These are phyloP conservation scores for Pseudogymnoascus sp. DNA, from an alignment of 2,329 filamentous ascomycete species.

Conservation along the genomic window DNA sequence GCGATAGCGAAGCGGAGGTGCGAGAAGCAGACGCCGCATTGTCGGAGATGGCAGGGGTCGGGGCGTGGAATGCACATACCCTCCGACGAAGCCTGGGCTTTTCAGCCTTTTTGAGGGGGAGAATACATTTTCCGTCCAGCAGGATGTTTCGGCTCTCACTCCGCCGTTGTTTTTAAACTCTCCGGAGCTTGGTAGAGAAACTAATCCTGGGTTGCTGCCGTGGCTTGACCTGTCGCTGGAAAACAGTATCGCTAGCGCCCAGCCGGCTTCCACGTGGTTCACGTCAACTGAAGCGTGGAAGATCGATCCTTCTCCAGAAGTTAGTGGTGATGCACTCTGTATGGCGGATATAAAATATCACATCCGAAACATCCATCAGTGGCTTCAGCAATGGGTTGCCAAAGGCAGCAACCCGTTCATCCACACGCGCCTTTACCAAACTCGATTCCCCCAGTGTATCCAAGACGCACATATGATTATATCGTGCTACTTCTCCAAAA, in stretches of 20 bases:
- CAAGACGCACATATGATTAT: conserved; percentile 26
- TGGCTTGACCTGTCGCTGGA: background rate
- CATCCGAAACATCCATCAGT: conserved; percentile 18
- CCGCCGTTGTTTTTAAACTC: background rate
- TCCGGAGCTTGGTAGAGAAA: background rate
- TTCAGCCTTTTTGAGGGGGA: conserved; percentile 1
- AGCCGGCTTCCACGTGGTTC: conserved; percentile 10
- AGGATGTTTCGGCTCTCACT: background rate
- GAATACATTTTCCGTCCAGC: background rate
- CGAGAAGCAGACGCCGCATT: conserved; percentile 13
- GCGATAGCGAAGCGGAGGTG: conserved; percentile 14
- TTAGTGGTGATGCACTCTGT: background rate
- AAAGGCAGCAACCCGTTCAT: conserved; percentile 24
- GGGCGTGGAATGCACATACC: conserved; percentile 13
- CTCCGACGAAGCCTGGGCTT: conserved; percentile 7
- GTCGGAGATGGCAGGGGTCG: conserved; percentile 11
- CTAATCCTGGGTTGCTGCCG: background rate
- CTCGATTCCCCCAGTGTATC: conserved; percentile 20
- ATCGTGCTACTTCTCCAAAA: conserved; percentile 22
- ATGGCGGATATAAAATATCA: conserved; percentile 21
- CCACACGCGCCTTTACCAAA: conserved; percentile 23
- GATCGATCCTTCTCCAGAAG: conserved; percentile 10
- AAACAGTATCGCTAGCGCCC: background rate
- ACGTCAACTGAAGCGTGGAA: conserved; percentile 15
- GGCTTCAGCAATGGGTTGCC: conserved; percentile 23